A percentile compares a stretch with the other conserved stretches of the same genome.
Conservation (phyloP, 495 filamentous ascomycete genomes). For the Cladorrhinum samala region DNA sequence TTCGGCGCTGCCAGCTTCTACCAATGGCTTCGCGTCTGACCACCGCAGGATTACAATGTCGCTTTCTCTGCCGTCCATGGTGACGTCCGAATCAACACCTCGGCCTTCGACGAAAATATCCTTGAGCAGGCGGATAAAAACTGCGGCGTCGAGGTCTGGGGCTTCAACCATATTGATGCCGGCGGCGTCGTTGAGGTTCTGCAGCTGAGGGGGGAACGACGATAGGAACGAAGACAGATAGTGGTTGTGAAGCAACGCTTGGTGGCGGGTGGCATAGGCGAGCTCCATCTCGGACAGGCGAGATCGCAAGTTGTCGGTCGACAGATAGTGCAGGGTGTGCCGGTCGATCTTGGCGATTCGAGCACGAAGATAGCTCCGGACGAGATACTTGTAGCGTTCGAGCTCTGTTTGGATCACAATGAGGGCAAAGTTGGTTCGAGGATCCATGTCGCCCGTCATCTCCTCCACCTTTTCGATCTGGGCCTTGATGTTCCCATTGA, state of each 20-base stretch:
- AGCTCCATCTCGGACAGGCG: slow-evolving; percentile 67
- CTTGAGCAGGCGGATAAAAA: slow-evolving; percentile 74
- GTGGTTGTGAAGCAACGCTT: slow-evolving; percentile 72
- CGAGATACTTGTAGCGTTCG: slow-evolving; percentile 82
- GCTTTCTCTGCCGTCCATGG: slow-evolving; percentile 61
- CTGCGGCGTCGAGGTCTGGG: slow-evolving; percentile 73
- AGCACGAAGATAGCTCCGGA: slow-evolving; percentile 78
- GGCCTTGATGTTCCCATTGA: slow-evolving; percentile 63
- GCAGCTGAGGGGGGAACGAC: slow-evolving; percentile 68
- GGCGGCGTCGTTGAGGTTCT: slow-evolving; percentile 80
- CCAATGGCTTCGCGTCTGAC: slow-evolving; percentile 67
- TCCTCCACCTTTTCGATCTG: slow-evolving; percentile 70
- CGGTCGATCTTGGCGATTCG: slow-evolving; percentile 82
- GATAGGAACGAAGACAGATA: slow-evolving; percentile 75
- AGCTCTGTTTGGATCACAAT: slow-evolving; percentile 97
- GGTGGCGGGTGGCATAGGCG: slow-evolving; percentile 73
- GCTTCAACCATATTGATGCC: slow-evolving; percentile 88
- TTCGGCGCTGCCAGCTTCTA: slow-evolving; percentile 71
- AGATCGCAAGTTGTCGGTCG: slow-evolving; percentile 36
- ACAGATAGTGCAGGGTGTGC: slow-evolving; percentile 57
- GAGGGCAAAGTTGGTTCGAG: slow-evolving; percentile 82
- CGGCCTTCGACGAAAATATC: slow-evolving; percentile 49
- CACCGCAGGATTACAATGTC: slow-evolving; percentile 87
- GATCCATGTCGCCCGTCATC: slow-evolving; percentile 72
- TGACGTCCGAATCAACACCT: slow-evolving; percentile 53